Percentiles rank a stretch among this genome's conserved stretches.
These are phyloP conservation scores for Pseudoneurospora amorphoporcata DNA, from an alignment of 495 filamentous ascomycete species.

Conservation along the genomic window DNA sequence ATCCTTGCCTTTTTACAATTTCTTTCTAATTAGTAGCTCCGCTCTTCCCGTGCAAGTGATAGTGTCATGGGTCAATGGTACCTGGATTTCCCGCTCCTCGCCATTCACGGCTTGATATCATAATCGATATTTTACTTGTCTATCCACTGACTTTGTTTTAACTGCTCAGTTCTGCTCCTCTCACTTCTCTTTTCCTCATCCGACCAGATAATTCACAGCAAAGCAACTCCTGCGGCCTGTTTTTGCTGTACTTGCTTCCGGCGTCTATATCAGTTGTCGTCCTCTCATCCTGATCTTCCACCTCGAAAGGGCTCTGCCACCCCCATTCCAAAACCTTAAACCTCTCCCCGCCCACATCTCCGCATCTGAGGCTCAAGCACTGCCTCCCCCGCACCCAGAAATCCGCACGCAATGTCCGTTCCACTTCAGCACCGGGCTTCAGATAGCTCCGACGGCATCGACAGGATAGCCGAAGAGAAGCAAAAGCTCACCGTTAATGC, in stretches of 20 bases:
- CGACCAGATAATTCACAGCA: neutral
- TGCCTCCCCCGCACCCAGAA: neutral
- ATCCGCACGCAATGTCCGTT: neutral
- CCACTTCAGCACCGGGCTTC: conserved; percentile 5
- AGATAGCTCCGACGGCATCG: conserved; percentile 9
- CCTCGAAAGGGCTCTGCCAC: neutral
- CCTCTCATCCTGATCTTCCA: neutral
- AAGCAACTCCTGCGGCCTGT: neutral
- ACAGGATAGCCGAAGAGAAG: conserved; percentile 13
- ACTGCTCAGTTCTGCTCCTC: neutral
- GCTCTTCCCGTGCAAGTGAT: neutral
- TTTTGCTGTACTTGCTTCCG: neutral
- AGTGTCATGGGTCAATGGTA: neutral
- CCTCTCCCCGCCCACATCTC: neutral
- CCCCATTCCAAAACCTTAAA: neutral
- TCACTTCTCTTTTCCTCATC: neutral
- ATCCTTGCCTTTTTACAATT: neutral
- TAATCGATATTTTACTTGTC: neutral
- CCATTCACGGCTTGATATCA: neutral
- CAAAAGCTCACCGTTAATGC: neutral
- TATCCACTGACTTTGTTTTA: neutral
- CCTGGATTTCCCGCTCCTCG: neutral
- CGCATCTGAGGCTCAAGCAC: neutral
- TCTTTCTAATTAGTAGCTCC: neutral
- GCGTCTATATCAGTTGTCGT: neutral